These are phyloP conservation scores for Aspergillus fischeri DNA, from an alignment of 2,329 filamentous ascomycete species.

Conservation along the genomic window DNA sequence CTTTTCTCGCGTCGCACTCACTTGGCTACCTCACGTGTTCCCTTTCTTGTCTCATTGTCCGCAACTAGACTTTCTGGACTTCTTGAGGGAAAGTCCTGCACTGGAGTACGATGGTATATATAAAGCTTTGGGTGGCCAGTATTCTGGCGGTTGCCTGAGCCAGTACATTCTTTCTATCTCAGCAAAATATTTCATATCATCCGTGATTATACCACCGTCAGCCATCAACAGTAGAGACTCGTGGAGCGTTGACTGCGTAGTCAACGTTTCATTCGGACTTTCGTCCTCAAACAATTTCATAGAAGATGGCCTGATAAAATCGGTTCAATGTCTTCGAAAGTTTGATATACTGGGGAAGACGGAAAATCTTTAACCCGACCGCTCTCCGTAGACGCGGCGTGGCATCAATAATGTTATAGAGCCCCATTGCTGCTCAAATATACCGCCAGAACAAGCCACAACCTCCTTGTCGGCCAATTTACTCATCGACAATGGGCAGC, in stretches of 20 bases:
- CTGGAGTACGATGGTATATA: not conserved
- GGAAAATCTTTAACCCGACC: conserved; percentile 29
- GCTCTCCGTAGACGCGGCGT: conserved; percentile 29
- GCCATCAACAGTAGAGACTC: not conserved
- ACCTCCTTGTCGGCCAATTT: conserved; percentile 13
- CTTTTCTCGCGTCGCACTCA: not conserved
- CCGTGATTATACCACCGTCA: not conserved
- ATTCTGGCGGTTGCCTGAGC: not conserved
- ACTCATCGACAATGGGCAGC: conserved; percentile 26
- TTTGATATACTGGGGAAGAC: conserved; percentile 2
- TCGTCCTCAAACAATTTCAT: not conserved
- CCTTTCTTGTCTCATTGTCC: conserved; percentile 5
- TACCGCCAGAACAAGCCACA: conserved; percentile 3
- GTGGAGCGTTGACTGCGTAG: not conserved
- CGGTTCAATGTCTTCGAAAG: not conserved
- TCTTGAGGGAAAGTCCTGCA: not conserved
- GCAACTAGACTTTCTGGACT: not conserved
- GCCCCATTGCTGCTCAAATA: conserved; percentile 6
- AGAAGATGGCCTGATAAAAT: not conserved
- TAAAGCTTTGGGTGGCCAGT: not conserved
- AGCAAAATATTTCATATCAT: not conserved
- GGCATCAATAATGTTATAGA: conserved; percentile 31
- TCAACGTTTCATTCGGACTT: not conserved
- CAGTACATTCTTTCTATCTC: not conserved
- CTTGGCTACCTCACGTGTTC: conserved; percentile 3